Evolutionary conservation across 2,329 filamentous ascomycete genomes (phyloP).

Genomic region (Coniochaeta sp.): DNA sequence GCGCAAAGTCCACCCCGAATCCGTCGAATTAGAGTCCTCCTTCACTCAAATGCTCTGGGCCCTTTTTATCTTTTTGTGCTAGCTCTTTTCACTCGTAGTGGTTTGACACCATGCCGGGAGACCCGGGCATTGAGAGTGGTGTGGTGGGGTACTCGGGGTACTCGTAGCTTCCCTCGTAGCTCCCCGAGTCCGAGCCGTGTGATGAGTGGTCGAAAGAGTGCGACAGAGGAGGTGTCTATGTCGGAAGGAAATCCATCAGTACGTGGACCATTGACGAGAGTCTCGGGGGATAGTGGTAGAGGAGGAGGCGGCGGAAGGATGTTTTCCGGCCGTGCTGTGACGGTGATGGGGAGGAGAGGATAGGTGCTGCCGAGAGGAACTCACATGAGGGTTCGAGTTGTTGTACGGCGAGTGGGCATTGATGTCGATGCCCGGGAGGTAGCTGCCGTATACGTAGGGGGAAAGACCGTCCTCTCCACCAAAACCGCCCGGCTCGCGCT

Average conservation of each 20-base stretch:
- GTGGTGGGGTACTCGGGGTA: constrained; percentile 53
- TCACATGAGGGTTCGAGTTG: constrained; percentile 68
- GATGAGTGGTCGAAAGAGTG: constrained; percentile 65
- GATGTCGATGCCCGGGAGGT: constrained; percentile 58
- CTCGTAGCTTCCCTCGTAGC: constrained; percentile 30
- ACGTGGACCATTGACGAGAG: constrained; percentile 22
- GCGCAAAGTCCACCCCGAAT: too few relatives aligned
- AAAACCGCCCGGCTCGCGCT: constrained; percentile 51
- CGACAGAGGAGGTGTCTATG: constrained; percentile 69
- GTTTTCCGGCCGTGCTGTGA: not conserved
- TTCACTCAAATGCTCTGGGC: too few relatives aligned
- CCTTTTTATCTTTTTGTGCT: too few relatives aligned
- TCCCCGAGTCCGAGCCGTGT: constrained; percentile 50
- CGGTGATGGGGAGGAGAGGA: constrained; percentile 10
- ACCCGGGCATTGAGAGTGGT: constrained; percentile 66
- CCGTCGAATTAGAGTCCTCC: too few relatives aligned
- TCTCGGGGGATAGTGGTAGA: constrained; percentile 7
- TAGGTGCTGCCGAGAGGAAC: constrained; percentile 40
- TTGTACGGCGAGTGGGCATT: constrained; percentile 55
- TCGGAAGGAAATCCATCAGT: constrained; percentile 40
- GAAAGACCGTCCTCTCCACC: constrained; percentile 54
- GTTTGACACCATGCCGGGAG: constrained; percentile 43
- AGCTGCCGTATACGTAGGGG: constrained; percentile 59
- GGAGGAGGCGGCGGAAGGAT: not conserved
- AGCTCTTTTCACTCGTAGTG: not conserved